A percentile compares a stretch with the other conserved stretches of the same genome.
phyloP scores from a whole-genome alignment of 1,284 basidiomycete species.

The Flammula alnicola region DNA sequence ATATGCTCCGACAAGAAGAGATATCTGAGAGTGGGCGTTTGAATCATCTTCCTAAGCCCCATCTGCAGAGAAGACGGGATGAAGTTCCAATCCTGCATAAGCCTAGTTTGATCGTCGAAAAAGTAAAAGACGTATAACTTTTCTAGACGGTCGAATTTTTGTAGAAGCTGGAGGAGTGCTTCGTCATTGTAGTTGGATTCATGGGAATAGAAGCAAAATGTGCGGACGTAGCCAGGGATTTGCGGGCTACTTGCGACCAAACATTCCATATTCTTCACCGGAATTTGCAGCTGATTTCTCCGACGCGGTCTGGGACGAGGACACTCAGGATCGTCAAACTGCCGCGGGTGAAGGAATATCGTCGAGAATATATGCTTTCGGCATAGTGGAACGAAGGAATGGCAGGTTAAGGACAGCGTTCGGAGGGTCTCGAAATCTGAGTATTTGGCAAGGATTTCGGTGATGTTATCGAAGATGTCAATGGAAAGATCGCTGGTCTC shows the following conservation, averaged over 20 bases:
- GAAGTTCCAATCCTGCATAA: too few species aligned
- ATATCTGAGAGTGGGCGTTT: too few species aligned
- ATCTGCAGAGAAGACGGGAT: too few species aligned
- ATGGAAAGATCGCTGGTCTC: background rate
- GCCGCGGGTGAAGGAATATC: constrained; percentile 1
- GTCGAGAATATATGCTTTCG: background rate
- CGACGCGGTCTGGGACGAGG: too few species aligned
- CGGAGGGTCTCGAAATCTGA: background rate
- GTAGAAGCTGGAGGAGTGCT: too few species aligned
- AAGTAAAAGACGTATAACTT: too few species aligned
- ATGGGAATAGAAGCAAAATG: background rate
- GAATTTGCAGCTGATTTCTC: too few species aligned
- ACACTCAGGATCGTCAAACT: background rate
- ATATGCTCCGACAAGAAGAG: too few species aligned
- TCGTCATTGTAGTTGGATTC: too few species aligned
- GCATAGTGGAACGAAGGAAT: background rate
- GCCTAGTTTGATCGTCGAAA: too few species aligned
- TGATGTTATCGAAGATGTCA: background rate
- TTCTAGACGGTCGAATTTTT: too few species aligned
- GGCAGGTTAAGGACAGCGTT: constrained; percentile 1
- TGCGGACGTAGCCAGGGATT: constrained; percentile 7
- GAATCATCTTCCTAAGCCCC: too few species aligned
- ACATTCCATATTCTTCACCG: background rate
- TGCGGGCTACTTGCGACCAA: constrained; percentile 1
- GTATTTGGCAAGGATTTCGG: background rate